Evolutionary conservation across 2,329 filamentous ascomycete species (phyloP).

Genomic region (Ophioceras dolichostomum): DNA sequence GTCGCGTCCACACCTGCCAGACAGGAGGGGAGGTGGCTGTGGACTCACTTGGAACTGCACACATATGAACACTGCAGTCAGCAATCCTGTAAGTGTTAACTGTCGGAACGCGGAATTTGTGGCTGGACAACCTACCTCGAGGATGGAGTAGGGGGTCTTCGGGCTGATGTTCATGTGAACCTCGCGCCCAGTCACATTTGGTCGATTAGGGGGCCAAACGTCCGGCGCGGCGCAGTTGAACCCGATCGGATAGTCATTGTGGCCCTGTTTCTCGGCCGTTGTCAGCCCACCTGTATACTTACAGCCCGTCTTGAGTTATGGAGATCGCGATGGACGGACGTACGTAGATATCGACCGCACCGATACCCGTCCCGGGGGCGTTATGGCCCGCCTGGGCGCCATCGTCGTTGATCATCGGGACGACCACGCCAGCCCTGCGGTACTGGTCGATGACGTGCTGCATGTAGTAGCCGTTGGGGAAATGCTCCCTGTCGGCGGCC

Average conservation of each 20-base stretch:
- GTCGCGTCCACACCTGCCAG: not conserved
- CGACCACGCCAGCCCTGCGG: conserved; percentile 5
- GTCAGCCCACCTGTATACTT: no score
- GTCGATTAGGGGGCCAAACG: not conserved
- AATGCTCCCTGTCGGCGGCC: not conserved
- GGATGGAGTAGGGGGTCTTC: not conserved
- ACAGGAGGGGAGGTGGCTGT: not conserved
- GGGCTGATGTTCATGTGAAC: not conserved
- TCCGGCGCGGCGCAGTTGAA: not conserved
- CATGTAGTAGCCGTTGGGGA: conserved; percentile 6
- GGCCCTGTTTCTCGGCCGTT: not conserved
- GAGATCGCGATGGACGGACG: not conserved
- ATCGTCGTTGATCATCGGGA: conserved; percentile 10
- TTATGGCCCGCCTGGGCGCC: conserved; percentile 32
- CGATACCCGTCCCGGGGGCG: conserved; percentile 36
- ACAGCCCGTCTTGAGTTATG: no score
- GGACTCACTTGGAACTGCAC: conserved; percentile 29
- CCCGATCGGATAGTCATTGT: not conserved
- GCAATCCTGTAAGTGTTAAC: no score
- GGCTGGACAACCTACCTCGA: not conserved
- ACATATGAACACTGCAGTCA: conserved; percentile 16
- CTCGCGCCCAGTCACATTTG: no score
- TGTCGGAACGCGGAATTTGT: no score
- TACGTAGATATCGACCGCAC: conserved; percentile 12
- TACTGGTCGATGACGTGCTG: conserved; percentile 7